Evolutionary conservation across 2,329 filamentous ascomycete species (phyloP).

Genomic region (Diaporthe ampelina): DNA sequence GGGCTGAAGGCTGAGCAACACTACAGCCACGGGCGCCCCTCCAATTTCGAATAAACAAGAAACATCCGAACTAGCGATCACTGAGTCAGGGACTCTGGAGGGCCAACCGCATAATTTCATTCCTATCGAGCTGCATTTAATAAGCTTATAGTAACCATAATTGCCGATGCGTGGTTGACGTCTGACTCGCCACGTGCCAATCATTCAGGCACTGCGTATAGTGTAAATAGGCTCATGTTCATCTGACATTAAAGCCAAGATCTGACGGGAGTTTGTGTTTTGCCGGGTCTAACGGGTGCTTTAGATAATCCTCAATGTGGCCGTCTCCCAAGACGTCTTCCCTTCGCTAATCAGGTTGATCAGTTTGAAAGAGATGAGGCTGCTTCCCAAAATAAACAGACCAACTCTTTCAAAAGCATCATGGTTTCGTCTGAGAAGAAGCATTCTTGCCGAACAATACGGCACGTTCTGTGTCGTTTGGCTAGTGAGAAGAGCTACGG

Average conservation of each 20-base stretch:
- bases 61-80: background rate
- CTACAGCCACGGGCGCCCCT: background rate
- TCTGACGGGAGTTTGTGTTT: background rate
- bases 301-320: background rate
- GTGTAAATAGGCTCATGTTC: background rate
- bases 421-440: background rate
- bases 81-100: background rate
- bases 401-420: background rate
- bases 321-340: background rate
- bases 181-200: background rate
- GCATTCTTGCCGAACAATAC: background rate
- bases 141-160: too few relatives aligned
- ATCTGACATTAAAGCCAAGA: background rate
- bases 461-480: too few relatives aligned
- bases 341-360: background rate
- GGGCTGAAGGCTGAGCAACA: background rate
- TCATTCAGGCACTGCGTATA: background rate
- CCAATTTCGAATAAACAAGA: constrained; percentile 26
- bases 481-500: background rate
- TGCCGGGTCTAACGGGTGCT: background rate
- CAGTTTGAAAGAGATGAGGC: constrained; percentile 9
- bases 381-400: background rate
- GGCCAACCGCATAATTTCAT: background rate
- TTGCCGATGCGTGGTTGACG: background rate
- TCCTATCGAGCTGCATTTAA: background rate